A percentile compares a stretch with the other conserved stretches of the same genome.
phyloP scores from a whole-genome alignment of 305 asterid species.

The Fraxinus baroniana region DNA sequence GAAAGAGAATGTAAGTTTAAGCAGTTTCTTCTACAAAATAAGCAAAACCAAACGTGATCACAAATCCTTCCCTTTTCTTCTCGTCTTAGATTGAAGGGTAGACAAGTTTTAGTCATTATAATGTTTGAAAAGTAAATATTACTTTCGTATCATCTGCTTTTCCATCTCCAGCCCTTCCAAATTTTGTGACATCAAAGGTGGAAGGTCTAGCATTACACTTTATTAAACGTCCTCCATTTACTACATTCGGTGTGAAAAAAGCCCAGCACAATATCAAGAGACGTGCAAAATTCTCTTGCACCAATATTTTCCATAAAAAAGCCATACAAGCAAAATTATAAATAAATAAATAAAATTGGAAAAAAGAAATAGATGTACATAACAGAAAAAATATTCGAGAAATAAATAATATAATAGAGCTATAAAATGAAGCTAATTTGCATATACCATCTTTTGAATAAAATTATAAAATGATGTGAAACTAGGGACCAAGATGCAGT shows the following conservation, averaged over 20 bases:
- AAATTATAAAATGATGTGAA: background rate
- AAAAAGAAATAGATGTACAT: too few relatives aligned
- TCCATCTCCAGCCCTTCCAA: slow-evolving; percentile 46
- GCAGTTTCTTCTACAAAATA: too few relatives aligned
- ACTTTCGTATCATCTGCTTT: slow-evolving; percentile 33
- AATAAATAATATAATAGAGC: too few relatives aligned
- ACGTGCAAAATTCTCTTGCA: slow-evolving; percentile 14
- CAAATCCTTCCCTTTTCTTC: too few relatives aligned
- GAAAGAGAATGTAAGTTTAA: too few relatives aligned
- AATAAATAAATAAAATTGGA: too few relatives aligned
- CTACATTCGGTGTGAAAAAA: slow-evolving; percentile 14
- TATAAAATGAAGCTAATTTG: too few relatives aligned
- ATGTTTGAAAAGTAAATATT: background rate
- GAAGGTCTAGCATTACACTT: background rate
- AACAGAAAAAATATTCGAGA: too few relatives aligned
- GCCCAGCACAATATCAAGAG: slow-evolving; percentile 20
- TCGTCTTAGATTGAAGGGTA: too few relatives aligned
- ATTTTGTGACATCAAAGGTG: slow-evolving; percentile 24
- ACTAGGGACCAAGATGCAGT: background rate
- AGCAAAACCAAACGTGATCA: too few relatives aligned
- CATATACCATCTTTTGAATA: background rate
- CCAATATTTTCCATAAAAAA: background rate
- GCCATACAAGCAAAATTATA: too few relatives aligned
- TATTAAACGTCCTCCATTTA: background rate
- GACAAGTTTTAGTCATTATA: too few relatives aligned